phyloP scores from a whole-genome alignment of 2,329 filamentous ascomycete genomes.

The Dothiorella sarmentorum region DNA sequence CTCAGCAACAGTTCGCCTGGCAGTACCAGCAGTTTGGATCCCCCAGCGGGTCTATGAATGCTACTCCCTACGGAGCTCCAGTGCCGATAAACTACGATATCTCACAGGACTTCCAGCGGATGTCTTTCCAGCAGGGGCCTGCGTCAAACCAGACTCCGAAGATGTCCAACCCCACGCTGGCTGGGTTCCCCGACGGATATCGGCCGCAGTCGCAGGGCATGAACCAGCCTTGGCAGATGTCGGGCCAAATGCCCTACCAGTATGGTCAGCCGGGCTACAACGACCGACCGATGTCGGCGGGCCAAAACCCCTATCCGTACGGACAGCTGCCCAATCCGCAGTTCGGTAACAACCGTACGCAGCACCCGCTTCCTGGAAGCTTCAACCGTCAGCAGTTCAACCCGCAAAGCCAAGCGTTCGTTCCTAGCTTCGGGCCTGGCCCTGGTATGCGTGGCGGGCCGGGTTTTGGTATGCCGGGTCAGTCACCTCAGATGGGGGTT shows the following conservation, averaged over 20 bases:
- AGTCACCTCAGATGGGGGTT: slow-evolving; percentile 29
- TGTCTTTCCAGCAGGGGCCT: slow-evolving; percentile 42
- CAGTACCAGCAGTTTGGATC: slow-evolving; percentile 28
- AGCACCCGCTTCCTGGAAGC: slow-evolving; percentile 81
- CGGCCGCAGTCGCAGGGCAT: slow-evolving; percentile 28
- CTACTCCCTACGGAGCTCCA: slow-evolving; percentile 22
- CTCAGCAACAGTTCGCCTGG: slow-evolving; percentile 36
- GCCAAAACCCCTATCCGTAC: slow-evolving; percentile 60
- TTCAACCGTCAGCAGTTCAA: slow-evolving; percentile 86
- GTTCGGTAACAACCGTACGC: slow-evolving; percentile 63
- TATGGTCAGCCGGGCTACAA: slow-evolving; percentile 28
- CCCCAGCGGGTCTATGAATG: slow-evolving; percentile 13
- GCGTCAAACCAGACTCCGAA: slow-evolving; percentile 37
- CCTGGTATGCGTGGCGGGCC: slow-evolving; percentile 22
- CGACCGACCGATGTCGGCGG: slow-evolving; percentile 37
- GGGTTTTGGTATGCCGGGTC: slow-evolving; percentile 30
- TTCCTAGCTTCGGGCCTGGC: slow-evolving; percentile 56
- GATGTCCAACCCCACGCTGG: slow-evolving; percentile 36
- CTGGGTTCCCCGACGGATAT: slow-evolving; percentile 29
- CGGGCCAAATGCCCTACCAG: slow-evolving; percentile 27
- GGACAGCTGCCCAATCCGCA: slow-evolving; percentile 71
- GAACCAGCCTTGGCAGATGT: slow-evolving; percentile 31
- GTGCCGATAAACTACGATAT: slow-evolving; percentile 43
- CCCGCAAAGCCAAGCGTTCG: slow-evolving; percentile 88
- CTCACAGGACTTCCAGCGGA: slow-evolving; percentile 44